Base-by-base conservation (phyloP, 345 rosid species). In the Brassica incana region DNA sequence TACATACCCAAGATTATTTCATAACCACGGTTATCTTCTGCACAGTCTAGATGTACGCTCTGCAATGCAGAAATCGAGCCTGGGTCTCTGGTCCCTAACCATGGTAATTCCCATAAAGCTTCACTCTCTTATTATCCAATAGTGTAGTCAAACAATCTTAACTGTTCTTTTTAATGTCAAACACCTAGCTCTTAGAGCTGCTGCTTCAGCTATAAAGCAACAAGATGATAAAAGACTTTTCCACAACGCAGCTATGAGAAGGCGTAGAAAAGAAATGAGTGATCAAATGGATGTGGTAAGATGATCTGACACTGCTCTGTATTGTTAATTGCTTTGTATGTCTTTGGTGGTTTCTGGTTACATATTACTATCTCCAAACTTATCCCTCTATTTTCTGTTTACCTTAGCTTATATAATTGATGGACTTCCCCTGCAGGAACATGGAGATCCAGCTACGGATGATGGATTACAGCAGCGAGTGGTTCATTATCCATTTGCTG, bases 171-270 rank as follows among this genome's bases (percentile, higher is more conserved):
- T 73, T 25, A 12, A 65, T 80, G 10, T 59, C 18, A 61, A 73
- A 78, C 82, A 65, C 62, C 54, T 85, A 95, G 99, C 97, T 73
- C 89, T 95, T 66, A 88, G 99, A 88, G 98, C 99, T 85, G 99
- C 97, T 2, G 98, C 99, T 61, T 85, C 84, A 73, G 91, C 97
- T 73, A 87, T 92, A 67, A 95, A 88, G 88, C 97, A 86, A 63
- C 97, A 95, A 83, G 99, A 92, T 86, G 92, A 92, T 72, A 86
- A 93, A 73, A 85, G 97, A 85, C 87, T 92, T 65, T 92, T 95
- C 83, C 97, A 91, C 79, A 95, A 95, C 77, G 94, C 98, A 67
- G 81, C 97, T 75, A 89, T 90, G 67, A 90, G 99, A 65, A 95
- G 92, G 84, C 93, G 97, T 77, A 87, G 98, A 85, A 95, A 92